Base-by-base conservation (phyloP, 2,329 filamentous ascomycete species). In the Talaromyces islandicus region DNA sequence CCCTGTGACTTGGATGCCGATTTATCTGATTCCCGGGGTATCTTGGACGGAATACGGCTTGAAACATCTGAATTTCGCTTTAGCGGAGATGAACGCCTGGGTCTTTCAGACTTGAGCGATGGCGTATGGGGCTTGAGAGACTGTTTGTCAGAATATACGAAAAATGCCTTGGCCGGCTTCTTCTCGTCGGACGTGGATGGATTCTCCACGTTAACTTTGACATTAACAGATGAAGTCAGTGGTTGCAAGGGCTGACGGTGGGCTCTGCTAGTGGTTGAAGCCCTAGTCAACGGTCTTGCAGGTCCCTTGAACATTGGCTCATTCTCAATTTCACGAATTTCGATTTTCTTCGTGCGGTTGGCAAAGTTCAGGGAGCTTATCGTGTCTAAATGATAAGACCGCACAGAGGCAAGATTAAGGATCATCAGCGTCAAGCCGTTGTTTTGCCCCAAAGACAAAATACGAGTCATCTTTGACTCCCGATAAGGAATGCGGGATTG, bases 371-470 rank as follows among this genome's bases (percentile, higher is more conserved):
- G 79, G 64, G 92, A 96, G 75, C 91, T 96, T 6, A 97, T 81
- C 0, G 93, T 97, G 72, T 97, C 93, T 43, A 96, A 83, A 70
- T 97, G 93, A 71, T 96, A 97, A 67, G 90, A 92, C 63, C 90
- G 86, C n/a, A 95, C 83, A 0, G 94, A 92, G 0, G 93, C 91
- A 2, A 97, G 83, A 70, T 97, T 97, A 41, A 97, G 81, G 61
- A 97, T 94, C 94, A 97, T 97, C 70, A 97, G 85, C 0, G 92
- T 97, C 66, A 96, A 86, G 56, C 94, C 93, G 65, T 96, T 91
- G 77, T 97, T 97, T 77, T 97, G 93, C 2, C 93, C 93, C 9
- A 97, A 78, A 0, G 90, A 93, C 27, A 97, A 77, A 59, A 97
- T 97, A 53, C 93, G 85, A 0, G 94, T 97, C 93, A 97, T 97